Evolutionary conservation across 768 basidiomycete genomes (phyloP).

Genomic region (Amylocystis lapponica): DNA sequence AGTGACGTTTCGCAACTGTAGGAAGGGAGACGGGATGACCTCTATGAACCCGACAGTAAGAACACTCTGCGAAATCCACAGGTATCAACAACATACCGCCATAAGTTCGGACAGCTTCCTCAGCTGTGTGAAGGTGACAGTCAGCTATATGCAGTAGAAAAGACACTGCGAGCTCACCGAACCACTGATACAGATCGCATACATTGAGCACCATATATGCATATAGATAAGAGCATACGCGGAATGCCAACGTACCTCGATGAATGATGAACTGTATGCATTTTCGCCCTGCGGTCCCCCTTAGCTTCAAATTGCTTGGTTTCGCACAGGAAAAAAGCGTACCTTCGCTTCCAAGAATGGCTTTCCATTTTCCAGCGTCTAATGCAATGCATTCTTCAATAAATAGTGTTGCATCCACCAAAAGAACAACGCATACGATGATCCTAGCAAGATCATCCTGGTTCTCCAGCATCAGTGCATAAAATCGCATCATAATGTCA

Average conservation of each 20-base stretch:
- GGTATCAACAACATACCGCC: constrained; percentile 48
- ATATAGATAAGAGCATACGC: too few relatives aligned
- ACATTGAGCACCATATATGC: too few relatives aligned
- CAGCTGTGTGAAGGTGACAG: constrained; percentile 46
- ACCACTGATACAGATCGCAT: constrained; percentile 69
- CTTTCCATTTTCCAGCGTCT: constrained; percentile 97
- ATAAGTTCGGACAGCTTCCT: constrained; percentile 87
- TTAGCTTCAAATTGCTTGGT: background rate
- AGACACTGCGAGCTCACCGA: constrained; percentile 44
- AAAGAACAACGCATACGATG: constrained; percentile 64
- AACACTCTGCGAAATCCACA: background rate
- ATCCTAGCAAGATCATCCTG: constrained; percentile 83
- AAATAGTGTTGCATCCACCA: background rate
- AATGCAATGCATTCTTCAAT: constrained; percentile 1
- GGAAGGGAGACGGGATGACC: constrained; percentile 71
- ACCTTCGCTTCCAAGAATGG: constrained; percentile 80
- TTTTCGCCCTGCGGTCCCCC: constrained; percentile 59
- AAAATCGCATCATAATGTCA: constrained; percentile 77
- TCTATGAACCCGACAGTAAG: constrained; percentile 36
- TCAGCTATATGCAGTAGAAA: background rate
- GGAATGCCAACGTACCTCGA: constrained; percentile 70
- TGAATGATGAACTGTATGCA: constrained; percentile 76
- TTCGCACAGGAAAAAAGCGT: background rate
- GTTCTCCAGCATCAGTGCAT: constrained; percentile 73
- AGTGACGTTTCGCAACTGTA: constrained; percentile 73